phyloP scores from a whole-genome alignment of 1,139 yeast genomes.

The Blastobotrys buckinghamii region DNA sequence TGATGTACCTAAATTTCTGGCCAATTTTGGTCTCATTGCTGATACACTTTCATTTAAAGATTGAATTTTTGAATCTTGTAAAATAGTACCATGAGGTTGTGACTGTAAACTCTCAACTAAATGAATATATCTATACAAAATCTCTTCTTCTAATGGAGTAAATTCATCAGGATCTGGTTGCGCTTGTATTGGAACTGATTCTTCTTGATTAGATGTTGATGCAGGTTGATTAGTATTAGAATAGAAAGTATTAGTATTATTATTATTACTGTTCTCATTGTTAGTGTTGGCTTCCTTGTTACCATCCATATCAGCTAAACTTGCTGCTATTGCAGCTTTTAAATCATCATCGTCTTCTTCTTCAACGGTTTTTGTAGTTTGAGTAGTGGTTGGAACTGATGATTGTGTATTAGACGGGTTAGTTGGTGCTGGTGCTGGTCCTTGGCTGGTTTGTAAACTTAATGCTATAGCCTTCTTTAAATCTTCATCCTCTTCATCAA shows the following conservation, averaged over 20 bases:
- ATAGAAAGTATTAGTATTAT: conserved; percentile 14
- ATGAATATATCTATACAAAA: conserved; percentile 63
- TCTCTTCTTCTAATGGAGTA: conserved; percentile 57
- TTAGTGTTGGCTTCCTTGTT: background rate
- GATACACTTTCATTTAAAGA: conserved; percentile 60
- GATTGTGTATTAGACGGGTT: too few relatives aligned
- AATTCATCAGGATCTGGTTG: conserved; percentile 34
- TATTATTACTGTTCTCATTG: conserved; percentile 11
- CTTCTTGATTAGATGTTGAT: conserved; percentile 5
- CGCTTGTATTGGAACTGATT: conserved; percentile 8
- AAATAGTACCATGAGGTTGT: conserved; percentile 48
- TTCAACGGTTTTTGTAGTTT: conserved; percentile 20
- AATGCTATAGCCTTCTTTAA: conserved; percentile 70
- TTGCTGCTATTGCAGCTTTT: conserved; percentile 94
- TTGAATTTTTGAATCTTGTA: conserved; percentile 57
- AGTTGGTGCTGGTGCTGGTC: conserved; percentile 13
- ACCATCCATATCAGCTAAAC: conserved; percentile 56
- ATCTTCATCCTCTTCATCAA: conserved; percentile 66
- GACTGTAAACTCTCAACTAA: conserved; percentile 50
- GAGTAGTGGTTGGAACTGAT: conserved; percentile 10
- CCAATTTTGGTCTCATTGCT: conserved; percentile 68
- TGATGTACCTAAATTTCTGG: conserved; percentile 56
- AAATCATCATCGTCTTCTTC: conserved; percentile 84
- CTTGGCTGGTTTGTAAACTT: conserved; percentile 55
- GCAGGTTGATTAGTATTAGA: conserved; percentile 12